These are phyloP conservation scores for Gymnopus androsaceus DNA, from an alignment of 1,284 basidiomycete genomes.

Conservation along the genomic window DNA sequence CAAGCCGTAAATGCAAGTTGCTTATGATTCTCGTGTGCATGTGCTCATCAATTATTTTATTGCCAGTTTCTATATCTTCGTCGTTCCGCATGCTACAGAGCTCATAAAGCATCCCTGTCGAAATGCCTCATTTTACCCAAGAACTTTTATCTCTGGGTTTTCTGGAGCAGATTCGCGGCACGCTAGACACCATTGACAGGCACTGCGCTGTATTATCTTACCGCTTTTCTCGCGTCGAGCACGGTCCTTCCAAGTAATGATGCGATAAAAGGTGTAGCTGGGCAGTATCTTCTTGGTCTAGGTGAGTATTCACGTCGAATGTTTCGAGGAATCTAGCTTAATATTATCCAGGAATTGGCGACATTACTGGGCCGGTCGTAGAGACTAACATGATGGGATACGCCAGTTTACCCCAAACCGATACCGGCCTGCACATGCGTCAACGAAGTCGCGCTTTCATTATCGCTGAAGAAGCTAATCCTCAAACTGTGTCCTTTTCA, in stretches of 20 bases:
- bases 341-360: constrained; percentile 78
- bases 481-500: constrained; percentile 70
- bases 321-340: neutral
- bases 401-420: constrained; percentile 66
- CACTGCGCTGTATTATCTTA: constrained; percentile 38
- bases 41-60: too few species aligned
- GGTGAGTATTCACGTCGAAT: constrained; percentile 37
- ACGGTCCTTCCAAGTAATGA: constrained; percentile 27
- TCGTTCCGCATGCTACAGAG: neutral
- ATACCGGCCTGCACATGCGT: constrained; percentile 80
- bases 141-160: constrained; percentile 33
- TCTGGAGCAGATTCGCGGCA: too few species aligned
- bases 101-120: neutral
- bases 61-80: neutral
- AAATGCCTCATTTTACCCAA: constrained; percentile 36
- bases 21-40: too few species aligned
- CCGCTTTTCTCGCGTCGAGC: constrained; percentile 40
- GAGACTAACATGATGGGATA: constrained; percentile 86
- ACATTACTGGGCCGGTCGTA: constrained; percentile 79
- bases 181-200: constrained; percentile 38
- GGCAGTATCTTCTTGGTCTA: constrained; percentile 57
- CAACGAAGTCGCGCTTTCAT: constrained; percentile 79
- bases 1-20: too few species aligned
- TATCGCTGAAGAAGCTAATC: constrained; percentile 59
- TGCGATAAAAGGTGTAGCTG: constrained; percentile 31